phyloP scores from a whole-genome alignment of 192 early-diverging fungal genomes.

The Gonapodya prolifera region DNA sequence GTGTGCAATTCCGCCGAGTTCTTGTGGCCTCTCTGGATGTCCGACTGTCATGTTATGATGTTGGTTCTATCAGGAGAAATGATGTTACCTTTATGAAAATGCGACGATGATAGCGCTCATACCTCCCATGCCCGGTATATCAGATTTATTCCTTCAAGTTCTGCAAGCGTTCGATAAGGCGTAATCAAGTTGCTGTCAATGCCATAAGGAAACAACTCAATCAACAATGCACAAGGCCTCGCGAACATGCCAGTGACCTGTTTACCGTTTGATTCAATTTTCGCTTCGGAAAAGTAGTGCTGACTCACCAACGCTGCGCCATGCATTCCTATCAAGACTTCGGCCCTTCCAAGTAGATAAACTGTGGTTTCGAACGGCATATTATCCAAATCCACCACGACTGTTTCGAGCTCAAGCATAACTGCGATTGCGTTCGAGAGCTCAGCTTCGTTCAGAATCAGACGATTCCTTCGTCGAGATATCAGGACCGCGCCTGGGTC shows the following conservation, averaged over 20 bases:
- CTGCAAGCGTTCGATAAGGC: not conserved
- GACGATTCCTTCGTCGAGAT: not conserved
- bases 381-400: not conserved
- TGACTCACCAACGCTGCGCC: not conserved
- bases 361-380: not conserved
- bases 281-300: not conserved
- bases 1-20: not conserved
- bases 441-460: not conserved
- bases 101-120: not conserved
- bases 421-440: not conserved
- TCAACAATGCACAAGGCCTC: not conserved
- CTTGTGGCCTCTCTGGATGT: not conserved
- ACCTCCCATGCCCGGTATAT: not conserved
- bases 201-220: not conserved
- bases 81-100: not conserved
- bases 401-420: not conserved
- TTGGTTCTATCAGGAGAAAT: not conserved
- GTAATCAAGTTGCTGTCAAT: not conserved
- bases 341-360: not conserved
- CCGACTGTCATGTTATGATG: not conserved
- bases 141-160: not conserved
- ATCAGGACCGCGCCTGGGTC: not conserved
- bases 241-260: not conserved
- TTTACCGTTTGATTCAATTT: no score
- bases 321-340: not conserved